These are phyloP conservation scores for Boletus rubescentipes DNA, from an alignment of 768 basidiomycete genomes.

Conservation along the genomic window DNA sequence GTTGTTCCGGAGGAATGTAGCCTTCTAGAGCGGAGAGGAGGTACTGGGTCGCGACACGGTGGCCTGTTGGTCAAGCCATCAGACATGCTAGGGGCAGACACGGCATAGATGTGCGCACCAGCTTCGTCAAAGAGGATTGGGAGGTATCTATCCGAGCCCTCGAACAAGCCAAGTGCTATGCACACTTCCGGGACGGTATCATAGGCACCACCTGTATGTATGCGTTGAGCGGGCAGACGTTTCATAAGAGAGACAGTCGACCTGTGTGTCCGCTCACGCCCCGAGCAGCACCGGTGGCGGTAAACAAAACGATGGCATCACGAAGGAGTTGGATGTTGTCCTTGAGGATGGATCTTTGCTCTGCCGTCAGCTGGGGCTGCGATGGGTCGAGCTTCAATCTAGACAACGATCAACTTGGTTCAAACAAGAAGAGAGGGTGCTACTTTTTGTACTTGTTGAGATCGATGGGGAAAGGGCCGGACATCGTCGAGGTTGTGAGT, in stretches of 20 bases:
- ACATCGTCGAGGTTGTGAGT: slow-evolving; percentile 31
- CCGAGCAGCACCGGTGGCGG: slow-evolving; percentile 80
- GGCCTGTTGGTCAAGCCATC: slow-evolving; percentile 47
- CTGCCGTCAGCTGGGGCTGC: slow-evolving; percentile 58
- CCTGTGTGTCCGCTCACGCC: slow-evolving; percentile 88
- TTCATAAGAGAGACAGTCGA: slow-evolving; percentile 17
- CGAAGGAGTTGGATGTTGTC: slow-evolving; percentile 79
- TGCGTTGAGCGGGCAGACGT: background rate
- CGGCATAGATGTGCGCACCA: slow-evolving; percentile 43
- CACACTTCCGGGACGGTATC: slow-evolving; percentile 85
- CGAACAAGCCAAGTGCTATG: slow-evolving; percentile 73
- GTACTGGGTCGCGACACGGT: slow-evolving; percentile 90
- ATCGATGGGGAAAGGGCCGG: slow-evolving; percentile 66
- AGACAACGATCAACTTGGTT: slow-evolving; percentile 1
- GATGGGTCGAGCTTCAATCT: slow-evolving; percentile 75
- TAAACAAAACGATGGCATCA: slow-evolving; percentile 85
- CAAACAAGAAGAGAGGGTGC: slow-evolving; percentile 6
- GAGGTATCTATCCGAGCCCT: slow-evolving; percentile 57
- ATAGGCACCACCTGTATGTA: slow-evolving; percentile 53
- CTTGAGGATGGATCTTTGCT: slow-evolving; percentile 57
- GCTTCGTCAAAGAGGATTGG: slow-evolving; percentile 82
- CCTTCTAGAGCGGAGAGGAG: slow-evolving; percentile 79
- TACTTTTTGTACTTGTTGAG: slow-evolving; percentile 76
- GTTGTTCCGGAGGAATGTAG: slow-evolving; percentile 66
- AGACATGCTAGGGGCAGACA: background rate